Percentiles rank a stretch among this genome's conserved stretches.
phyloP scores from a whole-genome alignment of 2,329 filamentous ascomycete genomes.

The Calonectria naviculata region DNA sequence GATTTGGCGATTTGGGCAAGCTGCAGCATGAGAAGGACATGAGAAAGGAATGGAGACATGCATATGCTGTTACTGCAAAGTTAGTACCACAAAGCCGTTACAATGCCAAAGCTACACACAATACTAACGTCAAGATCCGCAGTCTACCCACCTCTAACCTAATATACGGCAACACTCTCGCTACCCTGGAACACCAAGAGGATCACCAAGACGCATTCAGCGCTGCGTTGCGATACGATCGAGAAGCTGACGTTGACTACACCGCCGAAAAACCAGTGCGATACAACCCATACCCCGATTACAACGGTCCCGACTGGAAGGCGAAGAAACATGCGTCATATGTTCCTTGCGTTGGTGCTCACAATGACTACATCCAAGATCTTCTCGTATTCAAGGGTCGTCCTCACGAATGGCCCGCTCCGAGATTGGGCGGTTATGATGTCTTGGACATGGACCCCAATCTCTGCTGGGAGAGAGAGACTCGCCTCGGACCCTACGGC shows the following conservation, averaged over 20 bases:
- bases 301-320: conserved; percentile 73
- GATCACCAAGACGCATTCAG: conserved; percentile 46
- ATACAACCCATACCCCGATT: conserved; percentile 79
- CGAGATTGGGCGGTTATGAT: conserved; percentile 72
- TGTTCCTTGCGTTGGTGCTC: conserved; percentile 73
- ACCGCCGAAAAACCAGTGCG: conserved; percentile 61
- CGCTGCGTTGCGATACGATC: conserved; percentile 45
- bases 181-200: conserved; percentile 55
- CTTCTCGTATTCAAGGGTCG: conserved; percentile 72
- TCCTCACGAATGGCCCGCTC: conserved; percentile 67
- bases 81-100: conserved; percentile 42
- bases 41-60: conserved; percentile 52
- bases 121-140: conserved; percentile 15
- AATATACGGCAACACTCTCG: conserved; percentile 68
- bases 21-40: conserved; percentile 56
- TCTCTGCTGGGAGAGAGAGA: conserved; percentile 75
- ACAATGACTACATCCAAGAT: conserved; percentile 69
- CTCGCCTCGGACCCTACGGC: conserved; percentile 76
- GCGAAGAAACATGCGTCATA: conserved; percentile 66
- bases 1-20: conserved; percentile 45
- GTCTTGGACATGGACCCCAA: conserved; percentile 70
- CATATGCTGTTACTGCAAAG: conserved; percentile 53
- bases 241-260: conserved; percentile 52
- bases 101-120: conserved; percentile 26
- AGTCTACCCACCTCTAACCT: conserved; percentile 60